Percentiles rank a stretch among this genome's conserved stretches.
These are phyloP conservation scores for Taiwanofungus camphoratus DNA, from an alignment of 1,284 basidiomycete genomes.

Conservation along the genomic window DNA sequence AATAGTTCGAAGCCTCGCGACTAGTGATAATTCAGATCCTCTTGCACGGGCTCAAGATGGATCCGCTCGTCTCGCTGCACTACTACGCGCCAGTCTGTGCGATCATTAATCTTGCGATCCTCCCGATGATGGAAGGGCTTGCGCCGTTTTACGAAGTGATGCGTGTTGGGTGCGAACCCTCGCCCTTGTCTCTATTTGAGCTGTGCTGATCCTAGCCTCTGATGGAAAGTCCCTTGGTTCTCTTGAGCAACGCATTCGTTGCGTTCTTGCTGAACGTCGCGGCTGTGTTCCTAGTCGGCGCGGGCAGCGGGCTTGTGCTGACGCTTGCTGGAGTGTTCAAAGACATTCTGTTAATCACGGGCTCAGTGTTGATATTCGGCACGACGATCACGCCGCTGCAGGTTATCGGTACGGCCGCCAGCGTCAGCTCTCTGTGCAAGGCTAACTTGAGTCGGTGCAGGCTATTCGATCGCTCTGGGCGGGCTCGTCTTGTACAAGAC, in stretches of 20 bases:
- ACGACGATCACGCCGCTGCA: constrained; percentile 78
- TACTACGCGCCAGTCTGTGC: constrained; percentile 98
- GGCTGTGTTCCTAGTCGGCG: constrained; percentile 91
- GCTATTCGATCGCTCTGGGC: constrained; percentile 78
- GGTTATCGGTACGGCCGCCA: constrained; percentile 61
- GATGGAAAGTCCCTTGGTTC: constrained; percentile 60
- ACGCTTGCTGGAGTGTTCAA: constrained; percentile 93
- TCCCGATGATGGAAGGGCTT: constrained; percentile 89
- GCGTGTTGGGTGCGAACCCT: constrained; percentile 42
- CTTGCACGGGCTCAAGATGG: constrained; percentile 95
- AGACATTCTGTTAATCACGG: constrained; percentile 93
- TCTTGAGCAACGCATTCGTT: constrained; percentile 80
- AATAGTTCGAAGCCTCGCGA: constrained; percentile 80
- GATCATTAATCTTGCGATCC: constrained; percentile 75
- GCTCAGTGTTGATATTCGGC: constrained; percentile 83
- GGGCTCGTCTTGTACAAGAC: constrained; percentile 82
- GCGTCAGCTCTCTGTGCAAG: constrained; percentile 2
- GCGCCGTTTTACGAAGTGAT: constrained; percentile 78
- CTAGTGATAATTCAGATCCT: constrained; percentile 96
- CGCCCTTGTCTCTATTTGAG: neutral
- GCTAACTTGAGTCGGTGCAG: constrained; percentile 28
- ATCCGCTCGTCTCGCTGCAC: constrained; percentile 91
- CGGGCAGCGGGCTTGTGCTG: constrained; percentile 81
- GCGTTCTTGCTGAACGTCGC: constrained; percentile 93
- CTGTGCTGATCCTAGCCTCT: neutral